Evolutionary conservation across 1,284 basidiomycete species (phyloP), one percentile per base, ranked within the genome.

Genomic region (Sphagnurus paluster): DNA sequence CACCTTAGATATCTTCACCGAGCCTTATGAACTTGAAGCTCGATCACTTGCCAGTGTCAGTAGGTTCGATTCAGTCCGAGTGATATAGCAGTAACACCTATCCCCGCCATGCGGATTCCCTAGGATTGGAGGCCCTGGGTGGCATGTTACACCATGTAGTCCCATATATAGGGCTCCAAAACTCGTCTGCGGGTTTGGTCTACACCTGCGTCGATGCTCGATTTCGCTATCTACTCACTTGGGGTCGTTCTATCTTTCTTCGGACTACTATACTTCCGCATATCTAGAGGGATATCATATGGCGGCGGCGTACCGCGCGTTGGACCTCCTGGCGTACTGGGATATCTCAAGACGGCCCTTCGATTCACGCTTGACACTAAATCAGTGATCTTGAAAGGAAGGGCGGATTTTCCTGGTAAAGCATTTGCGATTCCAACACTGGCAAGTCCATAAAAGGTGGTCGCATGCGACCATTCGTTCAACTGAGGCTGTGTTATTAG

Each of bases 341-440:
- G 65, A 26, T 68, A 65, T 48, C 51, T 69, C 19, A 41, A 45
- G 20, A 61, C 64, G 13, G 66, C 67, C 23, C 13, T 64, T 17
- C 56, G 56, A 30, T 69, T 56, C 42, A 65, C 64, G 4, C 21
- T 66, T 11, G 54, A 67, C 30, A 56, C 60, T 19, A 57, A 59
- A 44, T 26, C 50, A 25, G 51, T 65, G 21, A 62, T 69, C 26
- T 26, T 51, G 19, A 54, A 66, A 48, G 66, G 63, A 11, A 58
- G 60, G 38, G 48, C 47, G 11, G 45, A 56, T 21, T 66, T 63
- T 51, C 39, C 39, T 29, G 58, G 56, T 29, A 57, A 51, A 17
- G 64, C 67, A 29, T 68, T 64, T 48, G 59, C 58, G n/a, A 53
- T 68, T 10, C 67, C 67, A 16, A 67, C 65, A 5, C 48, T 68